phyloP scores from a whole-genome alignment of 2,329 filamentous ascomycete genomes.

The Botrytis galanthina region DNA sequence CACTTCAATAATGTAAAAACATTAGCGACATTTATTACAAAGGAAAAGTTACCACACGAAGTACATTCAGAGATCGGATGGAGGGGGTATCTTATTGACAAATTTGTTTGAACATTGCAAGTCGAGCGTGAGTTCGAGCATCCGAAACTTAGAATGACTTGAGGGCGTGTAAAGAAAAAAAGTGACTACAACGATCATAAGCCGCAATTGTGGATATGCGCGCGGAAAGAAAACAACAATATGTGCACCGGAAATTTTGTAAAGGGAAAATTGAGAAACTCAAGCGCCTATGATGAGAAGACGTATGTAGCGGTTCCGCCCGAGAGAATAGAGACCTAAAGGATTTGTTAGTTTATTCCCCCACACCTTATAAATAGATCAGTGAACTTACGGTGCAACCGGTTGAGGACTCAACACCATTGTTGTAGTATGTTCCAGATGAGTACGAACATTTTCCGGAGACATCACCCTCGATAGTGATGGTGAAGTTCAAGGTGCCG shows the following conservation, averaged over 20 bases:
- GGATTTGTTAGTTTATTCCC: conserved; percentile 23
- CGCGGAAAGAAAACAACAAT: conserved; percentile 26
- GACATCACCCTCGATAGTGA: conserved; percentile 66
- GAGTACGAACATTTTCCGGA: conserved; percentile 35
- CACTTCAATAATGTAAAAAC: conserved; percentile 37
- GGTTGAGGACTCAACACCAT: conserved; percentile 32
- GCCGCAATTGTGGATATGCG: conserved; percentile 26
- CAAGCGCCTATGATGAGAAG: conserved; percentile 31
- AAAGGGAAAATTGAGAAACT: conserved; percentile 22
- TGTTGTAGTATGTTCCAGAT: conserved; percentile 34
- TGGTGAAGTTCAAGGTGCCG: conserved; percentile 69
- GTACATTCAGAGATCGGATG: conserved; percentile 14
- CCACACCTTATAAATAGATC: background rate
- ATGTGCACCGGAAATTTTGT: conserved; percentile 28
- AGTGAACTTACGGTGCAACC: conserved; percentile 40
- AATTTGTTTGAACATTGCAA: conserved; percentile 29
- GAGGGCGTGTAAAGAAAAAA: conserved; percentile 13
- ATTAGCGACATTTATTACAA: conserved; percentile 39
- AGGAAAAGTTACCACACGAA: conserved; percentile 30
- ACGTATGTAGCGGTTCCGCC: conserved; percentile 29
- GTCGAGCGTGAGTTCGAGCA: conserved; percentile 27
- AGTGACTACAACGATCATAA: conserved; percentile 31
- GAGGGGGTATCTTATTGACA: conserved; percentile 27
- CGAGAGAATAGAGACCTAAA: conserved; percentile 29
- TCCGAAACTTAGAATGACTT: conserved; percentile 20